Percentiles rank a stretch among this genome's conserved stretches.
Evolutionary conservation across 1,284 basidiomycete genomes (phyloP).

Genomic region (Rhodotorula sp.): DNA sequence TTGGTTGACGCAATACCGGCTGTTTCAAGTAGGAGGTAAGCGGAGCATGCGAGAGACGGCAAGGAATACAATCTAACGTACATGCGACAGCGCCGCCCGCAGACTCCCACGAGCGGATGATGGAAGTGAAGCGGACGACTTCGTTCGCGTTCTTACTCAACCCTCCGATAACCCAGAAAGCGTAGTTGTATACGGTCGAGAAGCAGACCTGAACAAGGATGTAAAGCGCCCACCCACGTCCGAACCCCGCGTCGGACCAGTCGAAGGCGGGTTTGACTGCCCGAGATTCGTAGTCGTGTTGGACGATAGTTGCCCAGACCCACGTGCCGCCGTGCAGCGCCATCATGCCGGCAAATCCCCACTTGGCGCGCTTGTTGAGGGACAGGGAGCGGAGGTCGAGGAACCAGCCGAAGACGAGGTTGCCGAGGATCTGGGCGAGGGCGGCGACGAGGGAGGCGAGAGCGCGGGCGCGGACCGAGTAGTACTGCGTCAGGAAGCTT

Average conservation of each 20-base stretch:
- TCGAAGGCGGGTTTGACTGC: constrained; percentile 30
- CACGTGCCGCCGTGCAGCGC: constrained; percentile 45
- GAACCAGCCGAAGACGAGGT: constrained; percentile 49
- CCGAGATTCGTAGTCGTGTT: constrained; percentile 28
- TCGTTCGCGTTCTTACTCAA: constrained; percentile 43
- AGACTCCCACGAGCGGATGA: constrained; percentile 47
- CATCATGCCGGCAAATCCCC: constrained; percentile 45
- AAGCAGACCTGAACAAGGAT: constrained; percentile 43
- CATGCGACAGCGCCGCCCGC: constrained; percentile 48
- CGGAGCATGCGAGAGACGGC: background rate
- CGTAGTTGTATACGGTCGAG: background rate
- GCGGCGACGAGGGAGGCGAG: constrained; percentile 5
- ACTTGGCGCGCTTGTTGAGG: constrained; percentile 46
- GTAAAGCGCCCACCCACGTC: constrained; percentile 47
- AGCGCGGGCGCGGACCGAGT: background rate
- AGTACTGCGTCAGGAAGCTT: constrained; percentile 2
- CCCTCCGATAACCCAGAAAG: constrained; percentile 4
- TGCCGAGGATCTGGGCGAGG: constrained; percentile 41
- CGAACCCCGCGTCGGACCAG: constrained; percentile 48
- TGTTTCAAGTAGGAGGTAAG: background rate
- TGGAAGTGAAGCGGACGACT: constrained; percentile 46
- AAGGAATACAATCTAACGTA: background rate
- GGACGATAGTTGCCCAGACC: constrained; percentile 50
- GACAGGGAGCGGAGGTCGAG: constrained; percentile 47
- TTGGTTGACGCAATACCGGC: constrained; percentile 48